Evolutionary conservation across 352 stramenopile genomes (phyloP).

Genomic region (Elongisporangium prolatum): DNA sequence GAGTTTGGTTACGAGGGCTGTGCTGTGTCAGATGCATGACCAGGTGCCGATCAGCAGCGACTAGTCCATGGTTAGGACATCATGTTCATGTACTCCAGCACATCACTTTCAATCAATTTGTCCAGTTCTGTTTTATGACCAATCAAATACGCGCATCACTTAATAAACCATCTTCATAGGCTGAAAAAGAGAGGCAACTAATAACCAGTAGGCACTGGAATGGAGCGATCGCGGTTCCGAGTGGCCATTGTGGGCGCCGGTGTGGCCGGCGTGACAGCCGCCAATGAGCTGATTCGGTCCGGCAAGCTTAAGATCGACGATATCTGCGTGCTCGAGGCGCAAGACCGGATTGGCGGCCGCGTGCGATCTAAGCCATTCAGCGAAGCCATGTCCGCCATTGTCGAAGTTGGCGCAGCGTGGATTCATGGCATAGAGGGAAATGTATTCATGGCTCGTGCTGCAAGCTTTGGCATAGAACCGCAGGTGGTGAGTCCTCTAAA

Average conservation of each 20-base stretch:
- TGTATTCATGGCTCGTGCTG: constrained; percentile 32
- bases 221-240: constrained; percentile 11
- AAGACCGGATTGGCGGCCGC: constrained; percentile 42
- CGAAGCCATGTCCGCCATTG: constrained; percentile 26
- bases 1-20: no score
- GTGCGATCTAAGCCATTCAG: constrained; percentile 48
- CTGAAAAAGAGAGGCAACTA: not conserved
- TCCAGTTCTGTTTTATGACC: not conserved
- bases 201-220: not conserved
- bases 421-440: constrained; percentile 50
- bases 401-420: constrained; percentile 56
- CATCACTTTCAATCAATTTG: no score
- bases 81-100: no score
- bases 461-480: constrained; percentile 28
- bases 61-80: constrained; percentile 73
- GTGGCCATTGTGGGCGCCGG: constrained; percentile 45
- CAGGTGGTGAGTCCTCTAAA: constrained; percentile 52
- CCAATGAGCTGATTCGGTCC: constrained; percentile 31
- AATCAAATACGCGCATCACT: not conserved
- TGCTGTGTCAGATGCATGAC: no score
- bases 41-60: constrained; percentile 64
- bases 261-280: constrained; percentile 38
- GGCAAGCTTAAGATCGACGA: constrained; percentile 22
- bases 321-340: constrained; percentile 45
- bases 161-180: not conserved